Evolutionary conservation across 2,329 filamentous ascomycete species (phyloP), one percentile per base, ranked within the genome.

Genomic region (Colletotrichum costaricense): DNA sequence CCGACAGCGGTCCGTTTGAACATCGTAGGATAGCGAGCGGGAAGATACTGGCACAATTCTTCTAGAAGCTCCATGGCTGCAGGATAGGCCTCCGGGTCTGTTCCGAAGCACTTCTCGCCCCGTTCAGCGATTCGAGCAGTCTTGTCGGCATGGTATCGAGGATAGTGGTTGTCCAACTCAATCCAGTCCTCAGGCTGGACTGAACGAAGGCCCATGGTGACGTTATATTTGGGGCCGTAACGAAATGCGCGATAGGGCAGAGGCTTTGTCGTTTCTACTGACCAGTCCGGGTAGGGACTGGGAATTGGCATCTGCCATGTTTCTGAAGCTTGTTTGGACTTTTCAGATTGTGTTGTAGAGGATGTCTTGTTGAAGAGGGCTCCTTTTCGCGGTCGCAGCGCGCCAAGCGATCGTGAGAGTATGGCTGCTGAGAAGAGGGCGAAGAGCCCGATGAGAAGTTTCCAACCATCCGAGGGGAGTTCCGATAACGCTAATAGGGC

Each of bases 101-200:
- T 96, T 16, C 83, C 83, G 78, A 90, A 92, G 83, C 93, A 94
- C 80, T 93, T 93, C 0, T 82, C 74, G 0, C 91, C 93, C 0
- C 94, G 88, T 75, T 94, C 90, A 16, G 80, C 78, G 60, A 97
- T 93, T 1, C 94, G 90, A 16, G 84, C 84, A 1, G 88, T 87
- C 82, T 97, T 97, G 75, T 93, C 89, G 38, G 87, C 87, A 82
- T 97, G 94, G 80, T 88, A 97, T 66, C 89, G 89, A 1, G 91
- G 87, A 80, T 90, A 97, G 59, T 95, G 88, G 78, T 93, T 95
- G 82, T 97, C 95, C 30, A 97, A 88, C 82, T 97, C 93, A 78
- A 96, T 95, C 94, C 94, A 95, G 69, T 95, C 91, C 66, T 93
- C 88, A 82, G 90, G 91, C 38, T 90, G 86, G 84, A 94, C 88